Evolutionary conservation across 129 eudicot species (phyloP).

Genomic region (Escallonia herrerae): DNA sequence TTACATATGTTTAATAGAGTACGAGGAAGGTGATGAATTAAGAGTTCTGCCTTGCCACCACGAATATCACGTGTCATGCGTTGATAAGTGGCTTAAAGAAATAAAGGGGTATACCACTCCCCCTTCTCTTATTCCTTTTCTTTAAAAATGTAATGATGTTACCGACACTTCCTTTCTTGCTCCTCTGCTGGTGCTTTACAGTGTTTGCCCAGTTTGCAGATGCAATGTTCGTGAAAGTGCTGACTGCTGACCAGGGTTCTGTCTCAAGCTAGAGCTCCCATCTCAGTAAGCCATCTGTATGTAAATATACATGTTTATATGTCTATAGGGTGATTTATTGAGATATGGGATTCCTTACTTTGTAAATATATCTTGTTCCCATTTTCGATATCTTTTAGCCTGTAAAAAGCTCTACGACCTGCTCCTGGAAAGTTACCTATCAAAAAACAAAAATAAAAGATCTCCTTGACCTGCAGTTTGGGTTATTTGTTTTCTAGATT

Average conservation of each 20-base stretch:
- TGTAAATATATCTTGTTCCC: too few relatives aligned
- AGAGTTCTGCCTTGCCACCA: slow-evolving; percentile 76
- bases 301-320: neutral
- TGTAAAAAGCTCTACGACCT: too few relatives aligned
- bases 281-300: slow-evolving; percentile 26
- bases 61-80: slow-evolving; percentile 51
- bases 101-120: slow-evolving; percentile 47
- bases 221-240: slow-evolving; percentile 49
- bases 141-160: neutral
- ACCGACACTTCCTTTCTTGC: neutral
- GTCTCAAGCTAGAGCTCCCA: slow-evolving; percentile 28
- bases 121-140: neutral
- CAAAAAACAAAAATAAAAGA: too few relatives aligned
- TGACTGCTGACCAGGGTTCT: slow-evolving; percentile 5
- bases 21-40: slow-evolving; percentile 62
- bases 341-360: too few relatives aligned
- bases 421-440: too few relatives aligned
- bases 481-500: too few relatives aligned
- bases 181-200: slow-evolving; percentile 16
- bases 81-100: slow-evolving; percentile 83
- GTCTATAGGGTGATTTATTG: neutral
- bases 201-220: slow-evolving; percentile 69
- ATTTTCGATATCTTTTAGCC: too few relatives aligned
- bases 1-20: slow-evolving; percentile 62
- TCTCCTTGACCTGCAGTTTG: too few relatives aligned